Evolutionary conservation across 106 monocot genomes (phyloP), one percentile per base, ranked within the genome.

Genomic region (Platanthera zijinensis): DNA sequence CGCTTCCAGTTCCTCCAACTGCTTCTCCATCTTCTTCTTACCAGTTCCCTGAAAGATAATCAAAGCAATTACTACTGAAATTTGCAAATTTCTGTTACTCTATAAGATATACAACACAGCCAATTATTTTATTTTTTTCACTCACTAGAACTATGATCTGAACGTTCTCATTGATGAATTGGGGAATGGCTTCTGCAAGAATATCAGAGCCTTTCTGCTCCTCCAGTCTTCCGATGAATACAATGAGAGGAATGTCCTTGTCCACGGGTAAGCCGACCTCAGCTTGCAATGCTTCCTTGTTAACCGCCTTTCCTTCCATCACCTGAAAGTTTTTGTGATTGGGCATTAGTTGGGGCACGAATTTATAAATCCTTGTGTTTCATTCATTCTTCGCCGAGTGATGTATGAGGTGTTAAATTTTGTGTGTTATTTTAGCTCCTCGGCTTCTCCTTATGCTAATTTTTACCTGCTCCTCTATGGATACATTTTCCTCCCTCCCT

Each of bases 141-240:
- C 90, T 75, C 79, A 92, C 95, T 71, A 97, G 93, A 67, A 89
- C 84, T 59, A 97, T 85, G 49, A 97, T 78, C 82, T 97, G 96
- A 54, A 97, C 87, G 78, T 97, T 75, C 75, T 93, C 89, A 0
- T 84, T 78, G 47, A 89, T 84, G 78, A 97, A 80, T 64, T 88
- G 73, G 50, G 93, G 91, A 69, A 97, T 89, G 28, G 96, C 89
- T 76, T 78, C 91, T 15, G 80, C 89, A 30, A 97, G 81, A 82
- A 97, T 91, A 76, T 97, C 96, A 15, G 96, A 89, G 30, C 96
- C 96, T 80, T 97, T 97, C 84, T 97, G 96, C 76, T 97, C 96
- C 68, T 96, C 96, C 8, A 96, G 85, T 51, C 96, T 87, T 66
- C 96, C 96, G 52, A 97, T 86, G 82, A 97, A 97, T 6, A 83